Conservation (phyloP, 2,329 filamentous ascomycete genomes). For the Fusarium phyllophilum region DNA sequence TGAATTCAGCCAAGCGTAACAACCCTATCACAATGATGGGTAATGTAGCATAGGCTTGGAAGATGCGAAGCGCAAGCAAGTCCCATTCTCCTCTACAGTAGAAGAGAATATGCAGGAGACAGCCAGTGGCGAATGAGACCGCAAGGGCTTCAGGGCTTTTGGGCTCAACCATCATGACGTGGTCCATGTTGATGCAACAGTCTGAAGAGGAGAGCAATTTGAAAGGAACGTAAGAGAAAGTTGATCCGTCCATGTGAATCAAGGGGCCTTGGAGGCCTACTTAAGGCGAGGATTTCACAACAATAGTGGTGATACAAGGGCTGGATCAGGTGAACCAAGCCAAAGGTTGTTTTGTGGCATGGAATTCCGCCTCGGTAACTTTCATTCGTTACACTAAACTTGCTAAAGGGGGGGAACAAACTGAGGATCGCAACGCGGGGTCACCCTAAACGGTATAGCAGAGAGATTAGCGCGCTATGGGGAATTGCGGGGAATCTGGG, state of each 20-base stretch:
- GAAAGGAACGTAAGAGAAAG: not conserved
- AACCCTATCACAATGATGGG: not conserved
- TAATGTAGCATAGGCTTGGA: not conserved
- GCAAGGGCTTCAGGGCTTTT: not conserved
- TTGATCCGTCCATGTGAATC: not conserved
- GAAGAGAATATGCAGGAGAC: constrained; percentile 24
- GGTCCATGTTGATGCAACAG: not conserved
- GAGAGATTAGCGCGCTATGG: not conserved
- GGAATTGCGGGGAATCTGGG: not conserved
- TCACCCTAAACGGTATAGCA: not conserved
- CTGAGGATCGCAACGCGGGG: not conserved
- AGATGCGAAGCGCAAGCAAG: constrained; percentile 16
- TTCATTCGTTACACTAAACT: not conserved
- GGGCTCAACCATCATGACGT: not conserved
- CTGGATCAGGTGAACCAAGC: not conserved
- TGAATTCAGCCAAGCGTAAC: not conserved
- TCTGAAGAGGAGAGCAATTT: not conserved
- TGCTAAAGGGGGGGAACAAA: not conserved
- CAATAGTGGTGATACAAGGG: not conserved
- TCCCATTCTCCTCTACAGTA: constrained; percentile 46
- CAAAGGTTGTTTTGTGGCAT: not conserved
- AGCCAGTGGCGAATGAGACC: not conserved
- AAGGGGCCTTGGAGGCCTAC: not conserved
- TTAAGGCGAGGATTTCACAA: not conserved
- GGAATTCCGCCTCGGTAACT: constrained; percentile 3